These are phyloP conservation scores for Cyclotella cryptica DNA, from an alignment of 108 stramenopile genomes.

Conservation along the genomic window DNA sequence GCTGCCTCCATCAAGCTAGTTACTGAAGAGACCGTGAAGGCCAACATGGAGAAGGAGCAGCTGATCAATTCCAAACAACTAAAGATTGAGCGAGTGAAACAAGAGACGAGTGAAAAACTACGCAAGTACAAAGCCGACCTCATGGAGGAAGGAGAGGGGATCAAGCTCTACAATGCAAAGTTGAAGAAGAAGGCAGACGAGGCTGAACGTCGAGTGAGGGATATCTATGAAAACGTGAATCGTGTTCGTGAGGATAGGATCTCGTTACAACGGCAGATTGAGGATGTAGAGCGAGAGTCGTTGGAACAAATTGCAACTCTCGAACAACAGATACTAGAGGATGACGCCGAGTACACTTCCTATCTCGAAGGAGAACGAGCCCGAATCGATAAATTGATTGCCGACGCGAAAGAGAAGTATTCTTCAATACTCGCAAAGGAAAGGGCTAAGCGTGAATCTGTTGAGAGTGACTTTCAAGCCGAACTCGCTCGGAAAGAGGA, in stretches of 20 bases:
- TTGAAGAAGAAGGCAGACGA: slow-evolving; percentile 29
- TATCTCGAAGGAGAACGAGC: slow-evolving; percentile 22
- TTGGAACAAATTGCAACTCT: slow-evolving; percentile 34
- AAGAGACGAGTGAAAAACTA: slow-evolving; percentile 32
- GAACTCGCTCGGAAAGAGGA: slow-evolving; percentile 22
- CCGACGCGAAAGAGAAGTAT: slow-evolving; percentile 29
- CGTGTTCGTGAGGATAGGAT: slow-evolving; percentile 36
- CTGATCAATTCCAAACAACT: slow-evolving; percentile 23
- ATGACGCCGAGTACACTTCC: slow-evolving; percentile 28
- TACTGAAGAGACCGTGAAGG: slow-evolving; percentile 21
- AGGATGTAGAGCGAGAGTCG: slow-evolving; percentile 30
- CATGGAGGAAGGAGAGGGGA: slow-evolving; percentile 14
- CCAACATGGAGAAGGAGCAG: slow-evolving; percentile 35
- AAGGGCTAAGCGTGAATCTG: slow-evolving; percentile 17
- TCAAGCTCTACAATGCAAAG: slow-evolving; percentile 26
- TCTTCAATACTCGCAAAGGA: slow-evolving; percentile 28
- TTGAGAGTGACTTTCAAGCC: slow-evolving; percentile 16
- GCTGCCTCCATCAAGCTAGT: slow-evolving; percentile 21
- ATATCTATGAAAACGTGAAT: slow-evolving; percentile 22
- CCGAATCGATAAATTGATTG: slow-evolving; percentile 34
- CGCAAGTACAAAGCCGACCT: slow-evolving; percentile 16
- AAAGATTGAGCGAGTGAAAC: slow-evolving; percentile 25
- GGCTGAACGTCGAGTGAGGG: slow-evolving; percentile 31
- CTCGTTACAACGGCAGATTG: slow-evolving; percentile 32
- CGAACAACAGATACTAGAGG: slow-evolving; percentile 24